A percentile compares a stretch with the other conserved stretches of the same genome.
These are phyloP conservation scores for Globisporangium ultimum DNA, from an alignment of 352 stramenopile genomes.

Conservation along the genomic window DNA sequence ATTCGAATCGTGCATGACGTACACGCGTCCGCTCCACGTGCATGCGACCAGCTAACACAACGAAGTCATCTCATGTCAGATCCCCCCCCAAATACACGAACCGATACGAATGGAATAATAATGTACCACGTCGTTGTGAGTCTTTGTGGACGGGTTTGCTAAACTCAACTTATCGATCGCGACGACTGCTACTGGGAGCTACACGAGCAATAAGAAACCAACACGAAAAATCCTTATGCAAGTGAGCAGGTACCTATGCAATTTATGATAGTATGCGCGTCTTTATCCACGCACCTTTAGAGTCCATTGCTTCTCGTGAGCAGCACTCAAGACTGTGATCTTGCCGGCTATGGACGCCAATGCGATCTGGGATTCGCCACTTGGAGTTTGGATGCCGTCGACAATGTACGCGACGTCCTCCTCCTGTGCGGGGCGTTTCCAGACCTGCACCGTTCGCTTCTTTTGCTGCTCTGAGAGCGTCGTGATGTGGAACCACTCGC, in stretches of 20 bases:
- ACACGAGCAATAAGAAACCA: constrained; percentile 2
- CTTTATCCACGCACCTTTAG: constrained; percentile 31
- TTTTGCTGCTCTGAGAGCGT: constrained; percentile 15
- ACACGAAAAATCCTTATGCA: not conserved
- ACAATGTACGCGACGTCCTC: constrained; percentile 47
- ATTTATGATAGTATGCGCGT: not conserved
- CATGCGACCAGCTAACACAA: constrained; percentile 49
- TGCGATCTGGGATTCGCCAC: constrained; percentile 21
- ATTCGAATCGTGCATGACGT: constrained; percentile 38
- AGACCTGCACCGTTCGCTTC: constrained; percentile 24
- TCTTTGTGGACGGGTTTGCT: too few relatives aligned
- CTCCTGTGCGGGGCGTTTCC: constrained; percentile 25
- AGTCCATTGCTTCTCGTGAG: constrained; percentile 38
- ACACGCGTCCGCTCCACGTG: constrained; percentile 70
- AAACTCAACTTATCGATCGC: constrained; percentile 39
- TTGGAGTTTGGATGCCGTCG: constrained; percentile 22
- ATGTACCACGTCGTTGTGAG: constrained; percentile 7
- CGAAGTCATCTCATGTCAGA: not conserved
- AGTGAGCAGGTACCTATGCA: not conserved
- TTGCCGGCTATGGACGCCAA: constrained; percentile 35
- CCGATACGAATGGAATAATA: constrained; percentile 1
- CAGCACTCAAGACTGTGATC: constrained; percentile 34
- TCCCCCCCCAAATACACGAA: not conserved
- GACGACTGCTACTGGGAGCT: constrained; percentile 53
- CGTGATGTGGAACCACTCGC: constrained; percentile 44